Evolutionary conservation across 371 early-diverging fungal species (phyloP).

Genomic region (Saksenaea oblongispora): DNA sequence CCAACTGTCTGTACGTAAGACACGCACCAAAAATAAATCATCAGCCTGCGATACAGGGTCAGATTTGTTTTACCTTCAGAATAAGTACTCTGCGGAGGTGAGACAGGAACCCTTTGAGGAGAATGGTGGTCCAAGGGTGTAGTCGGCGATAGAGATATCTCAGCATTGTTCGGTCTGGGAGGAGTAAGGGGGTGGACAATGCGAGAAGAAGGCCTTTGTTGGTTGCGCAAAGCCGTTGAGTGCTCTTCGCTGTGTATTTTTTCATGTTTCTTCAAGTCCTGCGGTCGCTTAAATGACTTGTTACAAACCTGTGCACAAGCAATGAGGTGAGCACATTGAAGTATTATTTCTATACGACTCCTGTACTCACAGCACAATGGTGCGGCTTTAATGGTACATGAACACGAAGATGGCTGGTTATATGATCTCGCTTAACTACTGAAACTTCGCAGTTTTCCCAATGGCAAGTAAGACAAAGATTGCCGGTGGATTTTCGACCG

Average conservation of each 20-base stretch:
- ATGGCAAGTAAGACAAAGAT: conserved; percentile 84
- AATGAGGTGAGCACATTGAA: neutral
- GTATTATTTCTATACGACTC: neutral
- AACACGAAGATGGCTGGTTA: conserved; percentile 91
- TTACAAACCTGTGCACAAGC: conserved; percentile 53
- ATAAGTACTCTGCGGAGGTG: conserved; percentile 38
- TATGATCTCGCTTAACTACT: conserved; percentile 89
- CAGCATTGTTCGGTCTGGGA: conserved; percentile 10
- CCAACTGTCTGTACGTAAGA: conserved; percentile 6
- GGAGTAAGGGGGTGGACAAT: conserved; percentile 18
- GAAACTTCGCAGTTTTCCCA: conserved; percentile 83
- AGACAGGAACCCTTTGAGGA: conserved; percentile 21
- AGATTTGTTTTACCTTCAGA: conserved; percentile 21
- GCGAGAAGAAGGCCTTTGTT: conserved; percentile 2
- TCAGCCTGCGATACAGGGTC: neutral
- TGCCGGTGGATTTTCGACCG: conserved; percentile 87
- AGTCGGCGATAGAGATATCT: conserved; percentile 13
- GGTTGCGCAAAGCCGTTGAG: conserved; percentile 7
- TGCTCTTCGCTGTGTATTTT: conserved; percentile 70
- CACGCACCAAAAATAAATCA: conserved; percentile 14
- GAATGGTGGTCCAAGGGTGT: conserved; percentile 12
- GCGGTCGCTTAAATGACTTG: conserved; percentile 86
- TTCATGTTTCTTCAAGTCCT: conserved; percentile 90
- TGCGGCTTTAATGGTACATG: conserved; percentile 91
- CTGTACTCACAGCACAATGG: conserved; percentile 61